Base-by-base conservation (phyloP, 1,284 basidiomycete genomes). In the Ceratobasidium sp. region DNA sequence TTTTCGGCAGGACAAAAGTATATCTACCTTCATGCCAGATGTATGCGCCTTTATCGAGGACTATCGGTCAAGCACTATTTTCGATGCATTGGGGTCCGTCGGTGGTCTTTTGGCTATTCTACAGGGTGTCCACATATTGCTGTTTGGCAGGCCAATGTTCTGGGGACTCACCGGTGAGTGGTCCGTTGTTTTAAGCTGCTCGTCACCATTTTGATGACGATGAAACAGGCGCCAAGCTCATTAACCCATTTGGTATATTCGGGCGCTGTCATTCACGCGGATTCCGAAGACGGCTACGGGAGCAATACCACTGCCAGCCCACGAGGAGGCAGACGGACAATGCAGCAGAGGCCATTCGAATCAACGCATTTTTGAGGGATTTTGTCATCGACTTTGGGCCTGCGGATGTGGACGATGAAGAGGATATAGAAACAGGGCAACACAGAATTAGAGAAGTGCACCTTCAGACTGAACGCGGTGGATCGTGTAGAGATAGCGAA, bases 61-160 rank as follows among this genome's bases (percentile, higher is more conserved):
- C 29, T 54, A 66, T 24, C 48, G 64, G 2, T 66, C 64, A 13
- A 66, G 64, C 51, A 66, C 64, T 16, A 43, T 56, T 16, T 41
- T 66, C 24, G 64, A 66, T 53, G 64, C 37, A 13, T 8, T 66
- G 2, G 64, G 64, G 27, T 66, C 64, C 43, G 37, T 66, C 29
- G 64, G 64, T 41, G 64, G 64, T 66, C n/a, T 66, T 16, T 43
- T 66, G 19, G 64, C 64, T 7, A 54, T 66, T 66, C 51, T 66
- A 11, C 64, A 66, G 22, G 19, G 64, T n/a, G 49, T 66, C 16
- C 64, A 66, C 27, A 53, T 66, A 27, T 31, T 54, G 22, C 49
- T 66, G 16, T 66, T 66, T 41, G 64, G 64, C 13, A 13, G 64
- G n/a, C 64, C 64, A 13, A 39, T 66, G 51, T 54, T 54, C 31